phyloP scores from a whole-genome alignment of 345 rosid species.

The Ceriops decandra region DNA sequence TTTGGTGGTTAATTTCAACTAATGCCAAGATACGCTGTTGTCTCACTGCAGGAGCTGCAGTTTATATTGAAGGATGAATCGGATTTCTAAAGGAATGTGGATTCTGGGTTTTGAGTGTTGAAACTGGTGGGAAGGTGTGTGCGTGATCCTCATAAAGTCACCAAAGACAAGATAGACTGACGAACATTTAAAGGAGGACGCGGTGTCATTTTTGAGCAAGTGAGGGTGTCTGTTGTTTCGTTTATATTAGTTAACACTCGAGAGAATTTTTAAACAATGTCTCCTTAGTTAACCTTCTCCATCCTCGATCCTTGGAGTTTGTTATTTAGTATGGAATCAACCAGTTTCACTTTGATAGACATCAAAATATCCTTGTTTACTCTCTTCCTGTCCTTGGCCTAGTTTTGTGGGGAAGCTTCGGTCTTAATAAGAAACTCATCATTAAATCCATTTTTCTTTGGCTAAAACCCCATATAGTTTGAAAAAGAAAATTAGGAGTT shows the following conservation, averaged over 20 bases:
- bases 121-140: slow-evolving; percentile 20
- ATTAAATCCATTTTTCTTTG: slow-evolving; percentile 13
- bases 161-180: slow-evolving; percentile 31
- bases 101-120: slow-evolving; percentile 26
- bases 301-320: slow-evolving; percentile 34
- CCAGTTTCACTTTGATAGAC: slow-evolving; percentile 21
- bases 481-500: neutral
- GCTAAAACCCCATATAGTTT: neutral
- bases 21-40: slow-evolving; percentile 36
- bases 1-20: slow-evolving; percentile 41
- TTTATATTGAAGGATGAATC: slow-evolving; percentile 21
- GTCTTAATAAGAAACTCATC: slow-evolving; percentile 30
- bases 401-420: slow-evolving; percentile 33
- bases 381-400: slow-evolving; percentile 18
- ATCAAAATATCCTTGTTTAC: slow-evolving; percentile 14
- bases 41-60: slow-evolving; percentile 37
- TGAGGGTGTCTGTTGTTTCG: slow-evolving; percentile 48
- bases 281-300: slow-evolving; percentile 33
- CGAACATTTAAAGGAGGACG: slow-evolving; percentile 26
- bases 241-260: slow-evolving; percentile 25
- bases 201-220: slow-evolving; percentile 66
- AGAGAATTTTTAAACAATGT: slow-evolving; percentile 35
- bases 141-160: neutral
- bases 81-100: slow-evolving; percentile 29
- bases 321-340: slow-evolving; percentile 41